phyloP scores from a whole-genome alignment of 2,329 filamentous ascomycete species.

The Monosporascus sp. region DNA sequence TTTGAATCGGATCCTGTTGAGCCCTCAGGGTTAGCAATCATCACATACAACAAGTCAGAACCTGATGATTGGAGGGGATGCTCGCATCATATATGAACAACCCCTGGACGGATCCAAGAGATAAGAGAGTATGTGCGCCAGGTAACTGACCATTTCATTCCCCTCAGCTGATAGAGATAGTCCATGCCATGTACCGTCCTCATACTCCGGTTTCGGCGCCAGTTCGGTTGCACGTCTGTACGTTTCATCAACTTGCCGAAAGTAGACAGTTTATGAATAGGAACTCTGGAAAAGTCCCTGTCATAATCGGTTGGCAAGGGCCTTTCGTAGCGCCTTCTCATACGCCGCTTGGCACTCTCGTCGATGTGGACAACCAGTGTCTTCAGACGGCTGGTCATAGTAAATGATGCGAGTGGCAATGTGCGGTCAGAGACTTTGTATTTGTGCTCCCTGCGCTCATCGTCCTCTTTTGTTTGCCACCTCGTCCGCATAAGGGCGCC shows the following conservation, averaged over 20 bases:
- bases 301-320: neutral
- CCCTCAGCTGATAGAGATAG: constrained; percentile 38
- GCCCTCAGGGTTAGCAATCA: no score
- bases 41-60: no score
- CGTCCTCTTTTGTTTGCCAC: neutral
- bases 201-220: constrained; percentile 30
- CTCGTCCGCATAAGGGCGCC: constrained; percentile 16
- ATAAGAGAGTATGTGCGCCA: no score
- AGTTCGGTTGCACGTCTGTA: constrained; percentile 36
- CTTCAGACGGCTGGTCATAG: constrained; percentile 32
- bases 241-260: constrained; percentile 10
- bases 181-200: constrained; percentile 40
- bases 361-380: constrained; percentile 35
- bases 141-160: constrained; percentile 22
- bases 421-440: constrained; percentile 32
- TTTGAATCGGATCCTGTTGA: constrained; percentile 31
- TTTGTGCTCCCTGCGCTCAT: neutral
- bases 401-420: constrained; percentile 29
- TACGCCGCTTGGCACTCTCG: constrained; percentile 27
- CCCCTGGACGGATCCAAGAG: no score
- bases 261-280: constrained; percentile 15
- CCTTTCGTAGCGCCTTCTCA: constrained; percentile 34
- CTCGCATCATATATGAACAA: no score
- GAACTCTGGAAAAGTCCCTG: constrained; percentile 8
- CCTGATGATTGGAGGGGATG: no score